phyloP scores from a whole-genome alignment of 2,329 filamentous ascomycete species.

The Magnaporthales sp. region DNA sequence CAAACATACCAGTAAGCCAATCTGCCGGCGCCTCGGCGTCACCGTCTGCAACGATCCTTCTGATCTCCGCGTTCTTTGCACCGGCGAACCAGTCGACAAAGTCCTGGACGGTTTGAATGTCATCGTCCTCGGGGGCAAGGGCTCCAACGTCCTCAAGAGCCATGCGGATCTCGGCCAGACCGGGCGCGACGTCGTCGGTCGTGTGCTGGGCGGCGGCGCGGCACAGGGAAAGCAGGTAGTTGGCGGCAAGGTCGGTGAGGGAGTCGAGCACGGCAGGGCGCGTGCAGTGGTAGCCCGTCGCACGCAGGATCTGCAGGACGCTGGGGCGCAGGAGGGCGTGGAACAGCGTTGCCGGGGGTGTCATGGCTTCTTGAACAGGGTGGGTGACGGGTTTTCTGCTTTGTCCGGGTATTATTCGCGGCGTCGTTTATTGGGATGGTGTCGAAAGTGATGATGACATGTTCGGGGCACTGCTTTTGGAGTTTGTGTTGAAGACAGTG shows the following conservation, averaged over 20 bases:
- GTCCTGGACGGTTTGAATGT: conserved; percentile 65
- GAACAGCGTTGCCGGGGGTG: conserved; percentile 38
- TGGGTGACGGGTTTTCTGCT: background rate
- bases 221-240: conserved; percentile 71
- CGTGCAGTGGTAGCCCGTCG: conserved; percentile 80
- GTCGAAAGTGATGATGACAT: background rate
- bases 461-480: background rate
- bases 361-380: conserved; percentile 23
- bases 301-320: conserved; percentile 84
- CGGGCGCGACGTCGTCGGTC: conserved; percentile 46
- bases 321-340: conserved; percentile 78
- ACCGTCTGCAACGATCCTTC: conserved; percentile 67
- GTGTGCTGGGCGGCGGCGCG: conserved; percentile 58
- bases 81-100: conserved; percentile 77
- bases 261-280: conserved; percentile 77
- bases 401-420: background rate
- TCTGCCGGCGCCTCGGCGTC: conserved; percentile 54
- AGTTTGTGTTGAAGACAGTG: background rate
- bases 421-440: background rate
- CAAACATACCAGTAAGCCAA: conserved; percentile 55
- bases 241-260: conserved; percentile 75
- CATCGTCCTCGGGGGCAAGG: conserved; percentile 67
- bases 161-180: conserved; percentile 72
- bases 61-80: conserved; percentile 67
- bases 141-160: conserved; percentile 76